phyloP scores from a whole-genome alignment of 306 rosid species.

The Malus sylvestris region DNA sequence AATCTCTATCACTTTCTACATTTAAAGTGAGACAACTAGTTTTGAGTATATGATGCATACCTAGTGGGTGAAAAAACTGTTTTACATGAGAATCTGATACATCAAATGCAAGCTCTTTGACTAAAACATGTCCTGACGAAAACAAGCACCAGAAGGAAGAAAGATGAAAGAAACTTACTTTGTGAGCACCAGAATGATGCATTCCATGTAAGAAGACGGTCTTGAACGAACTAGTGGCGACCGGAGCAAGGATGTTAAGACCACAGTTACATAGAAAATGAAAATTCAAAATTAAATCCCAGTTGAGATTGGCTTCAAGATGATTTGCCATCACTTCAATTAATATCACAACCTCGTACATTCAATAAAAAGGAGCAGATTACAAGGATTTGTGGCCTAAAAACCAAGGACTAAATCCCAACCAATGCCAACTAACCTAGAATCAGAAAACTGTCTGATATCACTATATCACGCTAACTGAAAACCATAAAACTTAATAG shows the following conservation, averaged over 20 bases:
- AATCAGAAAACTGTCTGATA: conserved; percentile 26
- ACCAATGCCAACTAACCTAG: conserved; percentile 30
- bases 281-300: neutral
- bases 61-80: neutral
- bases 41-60: neutral
- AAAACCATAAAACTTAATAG: conserved; percentile 23
- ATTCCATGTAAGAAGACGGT: neutral
- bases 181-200: neutral
- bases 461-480: conserved; percentile 10
- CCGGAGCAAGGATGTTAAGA: neutral
- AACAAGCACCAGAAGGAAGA: neutral
- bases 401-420: conserved; percentile 29
- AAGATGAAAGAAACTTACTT: conserved; percentile 10
- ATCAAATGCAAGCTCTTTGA: neutral
- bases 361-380: conserved; percentile 26
- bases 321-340: conserved; percentile 17
- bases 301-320: conserved; percentile 13
- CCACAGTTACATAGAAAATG: neutral
- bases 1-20: neutral
- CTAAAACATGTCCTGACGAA: neutral
- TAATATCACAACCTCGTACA: conserved; percentile 37
- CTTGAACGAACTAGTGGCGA: neutral
- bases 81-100: neutral
- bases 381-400: conserved; percentile 28
- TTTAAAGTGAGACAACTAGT: neutral